phyloP scores from a whole-genome alignment of 371 early-diverging fungal species.

The Saksenaea oblongispora region DNA sequence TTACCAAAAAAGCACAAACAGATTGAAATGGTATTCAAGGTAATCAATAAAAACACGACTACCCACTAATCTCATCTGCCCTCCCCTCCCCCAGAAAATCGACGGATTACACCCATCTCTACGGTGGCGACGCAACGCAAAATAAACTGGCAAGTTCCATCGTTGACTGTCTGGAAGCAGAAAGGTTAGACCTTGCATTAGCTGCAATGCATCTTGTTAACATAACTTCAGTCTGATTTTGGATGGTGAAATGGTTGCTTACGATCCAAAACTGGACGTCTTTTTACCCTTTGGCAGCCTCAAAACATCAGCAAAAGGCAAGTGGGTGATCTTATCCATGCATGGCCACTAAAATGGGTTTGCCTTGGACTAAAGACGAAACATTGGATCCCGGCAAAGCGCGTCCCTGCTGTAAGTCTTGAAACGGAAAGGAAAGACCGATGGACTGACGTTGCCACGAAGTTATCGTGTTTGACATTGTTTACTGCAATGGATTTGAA shows the following conservation, averaged over 20 bases:
- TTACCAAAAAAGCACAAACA: conserved; percentile 40
- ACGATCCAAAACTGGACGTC: conserved; percentile 54
- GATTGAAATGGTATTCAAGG: conserved; percentile 63
- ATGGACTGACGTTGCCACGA: not conserved
- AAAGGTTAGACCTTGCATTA: conserved; percentile 13
- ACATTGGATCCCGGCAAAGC: conserved; percentile 33
- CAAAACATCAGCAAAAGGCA: conserved; percentile 63
- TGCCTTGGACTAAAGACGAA: too few species aligned
- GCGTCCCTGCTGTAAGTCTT: conserved; percentile 55
- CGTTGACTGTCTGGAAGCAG: conserved; percentile 15
- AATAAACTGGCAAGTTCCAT: conserved; percentile 24
- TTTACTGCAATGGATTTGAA: conserved; percentile 62
- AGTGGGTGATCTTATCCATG: too few species aligned
- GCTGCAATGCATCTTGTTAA: too few species aligned
- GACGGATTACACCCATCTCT: conserved; percentile 67
- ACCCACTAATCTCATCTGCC: too few species aligned
- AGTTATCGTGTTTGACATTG: conserved; percentile 74
- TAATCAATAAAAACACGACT: too few species aligned
- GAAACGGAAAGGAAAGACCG: not conserved
- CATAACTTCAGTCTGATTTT: conserved; percentile 27
- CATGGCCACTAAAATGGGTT: too few species aligned
- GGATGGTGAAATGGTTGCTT: conserved; percentile 78
- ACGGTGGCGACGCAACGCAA: conserved; percentile 46
- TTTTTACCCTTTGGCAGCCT: conserved; percentile 73
- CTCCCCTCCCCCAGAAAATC: conserved; percentile 50